phyloP scores from a whole-genome alignment of 140 eudicot genomes.

The Erigeron philadelphicus region DNA sequence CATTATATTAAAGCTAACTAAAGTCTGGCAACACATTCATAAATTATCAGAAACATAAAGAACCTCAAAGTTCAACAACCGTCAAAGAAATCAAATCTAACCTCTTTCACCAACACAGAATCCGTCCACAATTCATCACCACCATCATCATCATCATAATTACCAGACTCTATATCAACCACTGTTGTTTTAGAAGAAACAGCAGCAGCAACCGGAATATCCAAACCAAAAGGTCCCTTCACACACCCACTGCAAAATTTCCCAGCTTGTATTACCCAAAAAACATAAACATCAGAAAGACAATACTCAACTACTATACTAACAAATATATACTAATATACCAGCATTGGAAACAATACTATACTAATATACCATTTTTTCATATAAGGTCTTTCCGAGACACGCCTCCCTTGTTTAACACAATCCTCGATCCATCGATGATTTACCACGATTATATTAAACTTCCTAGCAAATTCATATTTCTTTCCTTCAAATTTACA shows the following conservation, averaged over 20 bases:
- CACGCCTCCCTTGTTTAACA: conserved; percentile 52
- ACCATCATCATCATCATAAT: conserved; percentile 22
- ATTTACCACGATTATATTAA: conserved; percentile 51
- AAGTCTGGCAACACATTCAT: conserved; percentile 5
- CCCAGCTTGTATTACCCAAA: background rate
- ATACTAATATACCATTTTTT: conserved; percentile 41
- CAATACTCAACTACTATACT: background rate
- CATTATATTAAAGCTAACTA: background rate
- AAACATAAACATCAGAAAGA: background rate
- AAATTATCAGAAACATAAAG: background rate
- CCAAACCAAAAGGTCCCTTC: conserved; percentile 48
- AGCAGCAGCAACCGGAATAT: conserved; percentile 30
- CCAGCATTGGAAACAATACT: background rate
- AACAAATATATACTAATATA: background rate
- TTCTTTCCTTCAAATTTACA: conserved; percentile 79
- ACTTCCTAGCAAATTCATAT: conserved; percentile 63
- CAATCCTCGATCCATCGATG: conserved; percentile 96
- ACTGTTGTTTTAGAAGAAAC: conserved; percentile 26
- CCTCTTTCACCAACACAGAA: conserved; percentile 59
- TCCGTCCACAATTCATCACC: conserved; percentile 41
- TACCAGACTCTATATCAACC: conserved; percentile 42
- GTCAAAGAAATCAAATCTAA: conserved; percentile 15
- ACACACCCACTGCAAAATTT: conserved; percentile 56
- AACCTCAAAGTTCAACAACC: background rate
- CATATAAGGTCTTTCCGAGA: conserved; percentile 55